phyloP scores from a whole-genome alignment of 768 basidiomycete genomes.

The Podaxis carcinomalis region DNA sequence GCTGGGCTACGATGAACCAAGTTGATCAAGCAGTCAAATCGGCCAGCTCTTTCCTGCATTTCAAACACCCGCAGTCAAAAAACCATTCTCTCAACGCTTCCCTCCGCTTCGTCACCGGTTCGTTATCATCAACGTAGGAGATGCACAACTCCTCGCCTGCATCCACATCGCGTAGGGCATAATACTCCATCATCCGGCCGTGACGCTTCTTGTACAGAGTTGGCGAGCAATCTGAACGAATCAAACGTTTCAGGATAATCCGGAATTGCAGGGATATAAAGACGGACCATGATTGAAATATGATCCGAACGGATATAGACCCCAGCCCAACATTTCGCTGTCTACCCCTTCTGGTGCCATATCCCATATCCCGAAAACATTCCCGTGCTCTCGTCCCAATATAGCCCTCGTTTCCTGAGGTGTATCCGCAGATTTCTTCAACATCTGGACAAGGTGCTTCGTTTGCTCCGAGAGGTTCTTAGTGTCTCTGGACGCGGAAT shows the following conservation, averaged over 20 bases:
- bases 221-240: constrained; percentile 44
- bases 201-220: constrained; percentile 44
- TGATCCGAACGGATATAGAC: constrained; percentile 53
- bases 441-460: constrained; percentile 11
- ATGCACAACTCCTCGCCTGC: constrained; percentile 56
- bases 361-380: constrained; percentile 70
- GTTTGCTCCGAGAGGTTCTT: background rate
- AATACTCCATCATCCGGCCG: constrained; percentile 44
- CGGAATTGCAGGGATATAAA: background rate
- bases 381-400: constrained; percentile 57
- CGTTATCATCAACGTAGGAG: constrained; percentile 43
- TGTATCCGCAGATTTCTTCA: constrained; percentile 30
- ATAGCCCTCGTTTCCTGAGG: constrained; percentile 46
- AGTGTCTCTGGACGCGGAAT: constrained; percentile 5
- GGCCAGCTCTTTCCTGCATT: constrained; percentile 32
- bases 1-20: background rate
- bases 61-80: constrained; percentile 47
- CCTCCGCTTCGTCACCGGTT: constrained; percentile 31
- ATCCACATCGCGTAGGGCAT: constrained; percentile 36
- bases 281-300: constrained; percentile 66
- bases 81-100: constrained; percentile 49
- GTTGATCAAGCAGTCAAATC: background rate
- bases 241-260: background rate
- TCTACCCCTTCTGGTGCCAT: constrained; percentile 39
- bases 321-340: constrained; percentile 65